A percentile compares a stretch with the other conserved stretches of the same genome.
phyloP scores from a whole-genome alignment of 805 yeast species.

The Candida glaebosa region DNA sequence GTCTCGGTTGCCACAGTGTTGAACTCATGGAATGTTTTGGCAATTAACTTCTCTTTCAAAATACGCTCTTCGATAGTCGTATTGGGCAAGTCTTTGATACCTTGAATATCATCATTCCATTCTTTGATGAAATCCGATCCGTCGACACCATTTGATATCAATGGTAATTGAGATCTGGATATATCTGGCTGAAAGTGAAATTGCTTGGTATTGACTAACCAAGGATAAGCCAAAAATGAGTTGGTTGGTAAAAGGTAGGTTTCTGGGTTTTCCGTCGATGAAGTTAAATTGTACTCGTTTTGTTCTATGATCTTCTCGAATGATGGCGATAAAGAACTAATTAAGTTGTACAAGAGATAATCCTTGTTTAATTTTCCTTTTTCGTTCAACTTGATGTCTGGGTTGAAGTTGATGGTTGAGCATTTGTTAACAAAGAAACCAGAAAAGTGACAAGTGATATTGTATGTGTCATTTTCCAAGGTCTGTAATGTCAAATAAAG shows the following conservation, averaged over 20 bases:
- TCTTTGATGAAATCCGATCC: conserved; percentile 62
- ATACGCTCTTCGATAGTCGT: conserved; percentile 61
- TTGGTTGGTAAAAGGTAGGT: conserved; percentile 61
- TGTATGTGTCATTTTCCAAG: conserved; percentile 73
- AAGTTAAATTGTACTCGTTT: conserved; percentile 46
- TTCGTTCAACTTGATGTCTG: conserved; percentile 46
- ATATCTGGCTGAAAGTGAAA: conserved; percentile 46
- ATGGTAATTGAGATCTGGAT: conserved; percentile 56
- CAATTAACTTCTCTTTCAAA: conserved; percentile 69
- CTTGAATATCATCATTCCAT: conserved; percentile 90
- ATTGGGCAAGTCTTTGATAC: conserved; percentile 68
- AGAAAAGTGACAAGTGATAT: conserved; percentile 71
- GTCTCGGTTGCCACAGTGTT: conserved; percentile 72
- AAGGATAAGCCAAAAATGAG: conserved; percentile 64
- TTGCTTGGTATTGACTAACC: conserved; percentile 52
- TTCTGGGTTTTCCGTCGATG: conserved; percentile 44
- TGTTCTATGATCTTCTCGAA: conserved; percentile 50
- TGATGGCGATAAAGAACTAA: conserved; percentile 62
- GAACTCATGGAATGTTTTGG: conserved; percentile 72
- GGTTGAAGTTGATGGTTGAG: conserved; percentile 67
- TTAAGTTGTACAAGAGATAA: conserved; percentile 57
- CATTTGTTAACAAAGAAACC: conserved; percentile 81
- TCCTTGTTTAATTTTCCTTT: conserved; percentile 29
- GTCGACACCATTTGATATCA: conserved; percentile 53
- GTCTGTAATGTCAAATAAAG: conserved; percentile 73